phyloP scores from a whole-genome alignment of 2,329 filamentous ascomycete genomes.

The Botrytis porri region DNA sequence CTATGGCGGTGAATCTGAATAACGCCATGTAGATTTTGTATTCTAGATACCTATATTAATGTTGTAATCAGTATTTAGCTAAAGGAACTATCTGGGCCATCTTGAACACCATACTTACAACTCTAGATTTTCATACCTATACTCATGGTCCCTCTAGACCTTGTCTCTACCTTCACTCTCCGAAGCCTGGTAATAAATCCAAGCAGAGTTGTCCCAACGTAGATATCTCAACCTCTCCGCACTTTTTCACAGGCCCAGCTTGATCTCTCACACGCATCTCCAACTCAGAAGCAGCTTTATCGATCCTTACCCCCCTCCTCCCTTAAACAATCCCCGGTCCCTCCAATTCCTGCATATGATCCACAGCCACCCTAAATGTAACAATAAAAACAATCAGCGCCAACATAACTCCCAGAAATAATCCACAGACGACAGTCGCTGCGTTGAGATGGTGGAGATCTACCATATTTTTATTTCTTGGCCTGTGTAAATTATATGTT shows the following conservation, averaged over 20 bases:
- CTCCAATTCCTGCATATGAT: slow-evolving; percentile 1
- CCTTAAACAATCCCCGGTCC: not conserved
- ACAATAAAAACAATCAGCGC: slow-evolving; percentile 7
- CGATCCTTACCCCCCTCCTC: not conserved
- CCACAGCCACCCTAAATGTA: slow-evolving; percentile 15
- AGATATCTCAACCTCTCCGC: not conserved
- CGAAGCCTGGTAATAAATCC: not conserved
- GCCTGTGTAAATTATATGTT: not conserved
- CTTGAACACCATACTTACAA: not conserved
- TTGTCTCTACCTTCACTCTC: not conserved
- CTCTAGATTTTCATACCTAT: not conserved
- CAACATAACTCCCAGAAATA: slow-evolving; percentile 13
- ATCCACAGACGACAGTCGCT: slow-evolving; percentile 15
- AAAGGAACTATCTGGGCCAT: not conserved
- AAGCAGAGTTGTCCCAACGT: not conserved
- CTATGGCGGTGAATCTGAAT: not conserved
- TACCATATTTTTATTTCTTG: slow-evolving; percentile 10
- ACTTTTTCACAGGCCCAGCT: not conserved
- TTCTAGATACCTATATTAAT: not conserved
- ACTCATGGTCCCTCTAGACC: too few relatives aligned
- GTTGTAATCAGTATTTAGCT: not conserved
- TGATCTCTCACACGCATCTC: not conserved
- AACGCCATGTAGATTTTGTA: not conserved
- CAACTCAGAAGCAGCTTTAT: not conserved
- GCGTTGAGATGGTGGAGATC: slow-evolving; percentile 11